Evolutionary conservation across 2,329 filamentous ascomycete species (phyloP).

Genomic region (Ilyonectria mors-panacis): DNA sequence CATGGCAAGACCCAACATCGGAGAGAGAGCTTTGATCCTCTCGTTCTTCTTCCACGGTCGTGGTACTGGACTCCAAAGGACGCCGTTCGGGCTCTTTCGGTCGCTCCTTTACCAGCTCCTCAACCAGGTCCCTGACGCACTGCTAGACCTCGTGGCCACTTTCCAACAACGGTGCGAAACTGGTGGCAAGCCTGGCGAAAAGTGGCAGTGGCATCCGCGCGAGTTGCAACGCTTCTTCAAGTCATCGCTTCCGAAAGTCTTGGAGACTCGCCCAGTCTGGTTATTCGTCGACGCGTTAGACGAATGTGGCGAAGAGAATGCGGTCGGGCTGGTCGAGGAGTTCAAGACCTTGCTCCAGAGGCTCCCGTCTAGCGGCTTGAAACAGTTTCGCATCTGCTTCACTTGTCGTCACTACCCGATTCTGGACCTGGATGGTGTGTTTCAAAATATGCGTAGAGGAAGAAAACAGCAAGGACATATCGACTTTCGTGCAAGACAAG

Average conservation of each 20-base stretch:
- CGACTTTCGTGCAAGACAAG: slow-evolving; percentile 17
- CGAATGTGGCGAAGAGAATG: slow-evolving; percentile 49
- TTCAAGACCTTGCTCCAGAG: slow-evolving; percentile 42
- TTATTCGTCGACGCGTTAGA: slow-evolving; percentile 56
- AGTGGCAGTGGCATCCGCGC: slow-evolving; percentile 48
- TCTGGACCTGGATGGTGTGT: slow-evolving; percentile 32
- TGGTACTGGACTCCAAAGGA: slow-evolving; percentile 15
- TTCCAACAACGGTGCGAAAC: slow-evolving; percentile 33
- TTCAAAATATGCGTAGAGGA: slow-evolving; percentile 49
- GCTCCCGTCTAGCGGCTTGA: slow-evolving; percentile 17
- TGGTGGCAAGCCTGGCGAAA: slow-evolving; percentile 31
- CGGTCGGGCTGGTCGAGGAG: slow-evolving; percentile 32
- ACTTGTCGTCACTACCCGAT: slow-evolving; percentile 53
- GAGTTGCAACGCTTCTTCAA: slow-evolving; percentile 45
- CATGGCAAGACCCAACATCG: neutral
- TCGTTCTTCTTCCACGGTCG: slow-evolving; percentile 54
- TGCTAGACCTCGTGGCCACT: slow-evolving; percentile 33
- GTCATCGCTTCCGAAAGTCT: slow-evolving; percentile 37
- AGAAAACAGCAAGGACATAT: slow-evolving; percentile 52
- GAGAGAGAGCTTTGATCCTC: slow-evolving; percentile 38
- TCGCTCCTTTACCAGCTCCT: slow-evolving; percentile 44
- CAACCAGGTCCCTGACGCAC: slow-evolving; percentile 38
- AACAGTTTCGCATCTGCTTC: slow-evolving; percentile 49
- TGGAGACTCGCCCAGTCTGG: slow-evolving; percentile 39
- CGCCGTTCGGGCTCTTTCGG: slow-evolving; percentile 6